phyloP scores from a whole-genome alignment of 352 stramenopile genomes.

The Pythium volutum region DNA sequence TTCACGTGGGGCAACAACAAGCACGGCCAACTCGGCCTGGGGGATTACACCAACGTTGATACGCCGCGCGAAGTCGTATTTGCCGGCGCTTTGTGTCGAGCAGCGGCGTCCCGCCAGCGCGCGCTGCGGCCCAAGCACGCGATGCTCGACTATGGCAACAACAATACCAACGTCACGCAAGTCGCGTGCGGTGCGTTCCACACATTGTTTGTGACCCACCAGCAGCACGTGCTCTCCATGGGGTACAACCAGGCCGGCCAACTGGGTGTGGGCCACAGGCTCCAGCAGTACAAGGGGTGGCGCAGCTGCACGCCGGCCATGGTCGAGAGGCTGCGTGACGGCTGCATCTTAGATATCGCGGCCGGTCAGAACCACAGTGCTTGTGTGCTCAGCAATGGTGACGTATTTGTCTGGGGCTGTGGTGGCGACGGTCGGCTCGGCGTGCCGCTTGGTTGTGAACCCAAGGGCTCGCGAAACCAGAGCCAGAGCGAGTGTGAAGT shows the following conservation, averaged over 20 bases:
- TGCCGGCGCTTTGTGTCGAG: slow-evolving; percentile 34
- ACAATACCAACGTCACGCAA: slow-evolving; percentile 57
- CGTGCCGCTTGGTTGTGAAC: slow-evolving; percentile 7
- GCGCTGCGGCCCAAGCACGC: slow-evolving; percentile 58
- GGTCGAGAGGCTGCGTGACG: slow-evolving; percentile 45
- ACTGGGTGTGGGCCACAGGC: slow-evolving; percentile 56
- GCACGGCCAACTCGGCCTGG: slow-evolving; percentile 61
- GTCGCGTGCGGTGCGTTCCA: slow-evolving; percentile 65
- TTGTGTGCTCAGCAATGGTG: slow-evolving; percentile 65
- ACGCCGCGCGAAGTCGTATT: slow-evolving; percentile 58
- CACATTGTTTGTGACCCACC: slow-evolving; percentile 73
- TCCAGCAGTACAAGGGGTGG: slow-evolving; percentile 63
- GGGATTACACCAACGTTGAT: slow-evolving; percentile 44
- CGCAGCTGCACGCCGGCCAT: slow-evolving; percentile 58
- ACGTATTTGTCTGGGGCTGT: slow-evolving; percentile 76
- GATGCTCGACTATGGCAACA: slow-evolving; percentile 38
- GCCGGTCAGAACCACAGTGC: slow-evolving; percentile 74
- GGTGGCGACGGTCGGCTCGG: slow-evolving; percentile 67
- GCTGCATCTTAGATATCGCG: slow-evolving; percentile 66
- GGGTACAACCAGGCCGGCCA: slow-evolving; percentile 80
- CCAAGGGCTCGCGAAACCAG: background rate
- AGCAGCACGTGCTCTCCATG: slow-evolving; percentile 73
- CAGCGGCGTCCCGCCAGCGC: slow-evolving; percentile 36
- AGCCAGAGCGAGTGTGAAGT: slow-evolving; percentile 35
- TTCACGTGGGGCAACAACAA: slow-evolving; percentile 82